Base-by-base conservation (phyloP, 495 filamentous ascomycete species). In the Lasiosphaeriaceae sp. region DNA sequence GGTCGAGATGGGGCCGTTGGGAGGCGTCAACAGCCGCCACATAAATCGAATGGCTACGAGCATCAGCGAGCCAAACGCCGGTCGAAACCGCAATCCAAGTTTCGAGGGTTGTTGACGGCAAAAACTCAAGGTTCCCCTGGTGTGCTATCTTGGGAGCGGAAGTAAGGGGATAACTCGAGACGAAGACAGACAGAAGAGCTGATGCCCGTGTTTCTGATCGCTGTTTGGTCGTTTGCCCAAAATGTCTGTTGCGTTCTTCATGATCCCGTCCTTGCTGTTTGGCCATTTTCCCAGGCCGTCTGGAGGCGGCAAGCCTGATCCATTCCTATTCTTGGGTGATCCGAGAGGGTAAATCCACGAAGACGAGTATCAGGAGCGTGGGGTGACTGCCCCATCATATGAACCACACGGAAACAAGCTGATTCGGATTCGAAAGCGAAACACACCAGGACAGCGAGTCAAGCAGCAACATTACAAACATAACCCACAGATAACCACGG, bases 181-280 rank as follows among this genome's bases (percentile, higher is more conserved):
- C 55, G 54, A 55, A 19, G 51, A 54, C 19, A 16, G 51, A 17
- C 39, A 21, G 44, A 3, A 26, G n/a, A 20, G 44, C 11, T n/a
- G n/a, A 45, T 56, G 48, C 16, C 41, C 21, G 52, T 17, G 60
- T 61, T 69, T 64, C 60, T 60, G 65, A 59, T 56, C 54, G 62
- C 60, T 61, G 61, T 64, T 63, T 65, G 62, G 61, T 14, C 23
- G 50, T 49, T 52, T 34, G 20, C 24, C 47, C 31, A n/a, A 50
- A 50, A 43, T 55, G 55, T 41, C 24, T 46, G 48, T 29, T 31
- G 39, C 34, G 43, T 51, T 50, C 49, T 37, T 45, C 41, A 58
- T 50, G 52, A 45, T 44, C 37, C 39, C n/a, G 21, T 44, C 46
- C 50, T n/a, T 52, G 52, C n/a, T 60, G 58, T 65, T 60, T 56